Base-by-base conservation (phyloP, 352 stramenopile species). In the Globisporangium takayamanum region DNA sequence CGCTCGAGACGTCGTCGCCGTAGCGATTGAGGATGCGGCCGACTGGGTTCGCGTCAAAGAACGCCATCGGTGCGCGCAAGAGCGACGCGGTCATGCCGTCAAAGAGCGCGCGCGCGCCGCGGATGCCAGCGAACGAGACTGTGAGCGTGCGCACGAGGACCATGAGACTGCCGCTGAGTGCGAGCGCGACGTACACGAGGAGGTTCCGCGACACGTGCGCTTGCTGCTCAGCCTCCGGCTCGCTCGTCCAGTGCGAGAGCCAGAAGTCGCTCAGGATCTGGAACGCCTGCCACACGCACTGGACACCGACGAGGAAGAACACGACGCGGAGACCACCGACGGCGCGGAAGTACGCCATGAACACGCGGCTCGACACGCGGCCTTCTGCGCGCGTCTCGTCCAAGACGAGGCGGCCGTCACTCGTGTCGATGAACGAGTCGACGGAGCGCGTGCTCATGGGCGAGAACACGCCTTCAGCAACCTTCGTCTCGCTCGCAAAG, bases 31-130 rank as follows among this genome's bases (percentile, higher is more conserved):
- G 72, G 42, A 97, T 92, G 56, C 91, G 80, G 10, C 88, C 90
- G 20, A 89, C 57, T 0, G 88, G 89, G 60, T 94, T 97, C 8
- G 87, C 90, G 73, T 98, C 92, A 68, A 98, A 98, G 69, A 98
- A 98, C 26, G 80, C 64, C 65, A 98, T 84, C n/a, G 91, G 92
- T 16, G 94, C 92, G 26, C 77, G 67, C 30, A 98, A 67, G 36
- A 98, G 87, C 26, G 84, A 84, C 10, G 74, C 70, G 25, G 89
- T 88, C 45, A 98, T 73, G 41, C 83, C 68, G 55, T 97, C 69
- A 66, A 98, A 97, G 2, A 98, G 67, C 55, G 70, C 68, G 37
- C 76, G 72, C 8, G 81, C 74, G 54, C 73, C 80, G 11, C 73
- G 72, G 47, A 94, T 69, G 36, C 81, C 83, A 15, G 69, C 68